These are phyloP conservation scores for Carnegiea gigantea DNA, from an alignment of 179 eudicot species.

Conservation along the genomic window DNA sequence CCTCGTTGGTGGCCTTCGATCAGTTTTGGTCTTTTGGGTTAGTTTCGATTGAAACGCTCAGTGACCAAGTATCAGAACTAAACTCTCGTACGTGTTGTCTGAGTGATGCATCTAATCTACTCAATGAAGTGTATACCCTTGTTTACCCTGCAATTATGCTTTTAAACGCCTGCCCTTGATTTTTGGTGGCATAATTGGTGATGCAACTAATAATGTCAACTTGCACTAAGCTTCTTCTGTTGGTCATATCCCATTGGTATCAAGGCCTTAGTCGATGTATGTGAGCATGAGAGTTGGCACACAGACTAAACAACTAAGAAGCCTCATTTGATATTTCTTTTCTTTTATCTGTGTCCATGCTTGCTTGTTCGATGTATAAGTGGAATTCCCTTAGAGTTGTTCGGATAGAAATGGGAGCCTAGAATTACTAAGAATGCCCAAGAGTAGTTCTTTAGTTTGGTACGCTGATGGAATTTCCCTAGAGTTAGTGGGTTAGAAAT, in stretches of 20 bases:
- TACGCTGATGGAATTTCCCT: background rate
- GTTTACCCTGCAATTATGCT: background rate
- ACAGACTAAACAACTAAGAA: background rate
- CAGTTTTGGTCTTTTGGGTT: background rate
- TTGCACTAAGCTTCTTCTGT: background rate
- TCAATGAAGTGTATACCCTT: background rate
- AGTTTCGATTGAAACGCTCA: background rate
- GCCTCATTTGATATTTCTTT: background rate
- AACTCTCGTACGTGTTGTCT: background rate
- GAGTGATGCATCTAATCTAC: too few species aligned
- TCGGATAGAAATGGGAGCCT: background rate
- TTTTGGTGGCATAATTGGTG: background rate
- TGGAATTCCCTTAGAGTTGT: background rate
- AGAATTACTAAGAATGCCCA: background rate
- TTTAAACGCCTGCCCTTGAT: background rate
- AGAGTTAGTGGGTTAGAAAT: background rate
- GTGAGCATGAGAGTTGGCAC: background rate
- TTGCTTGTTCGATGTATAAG: background rate
- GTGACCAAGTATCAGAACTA: background rate
- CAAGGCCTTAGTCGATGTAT: background rate
- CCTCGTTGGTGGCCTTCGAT: background rate
- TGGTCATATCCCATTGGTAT: constrained; percentile 8
- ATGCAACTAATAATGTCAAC: background rate
- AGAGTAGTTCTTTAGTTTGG: too few species aligned
- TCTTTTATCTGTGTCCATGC: background rate